A percentile compares a stretch with the other conserved stretches of the same genome.
Evolutionary conservation across 805 yeast species (phyloP).

Genomic region (Yamadazyma sp.): DNA sequence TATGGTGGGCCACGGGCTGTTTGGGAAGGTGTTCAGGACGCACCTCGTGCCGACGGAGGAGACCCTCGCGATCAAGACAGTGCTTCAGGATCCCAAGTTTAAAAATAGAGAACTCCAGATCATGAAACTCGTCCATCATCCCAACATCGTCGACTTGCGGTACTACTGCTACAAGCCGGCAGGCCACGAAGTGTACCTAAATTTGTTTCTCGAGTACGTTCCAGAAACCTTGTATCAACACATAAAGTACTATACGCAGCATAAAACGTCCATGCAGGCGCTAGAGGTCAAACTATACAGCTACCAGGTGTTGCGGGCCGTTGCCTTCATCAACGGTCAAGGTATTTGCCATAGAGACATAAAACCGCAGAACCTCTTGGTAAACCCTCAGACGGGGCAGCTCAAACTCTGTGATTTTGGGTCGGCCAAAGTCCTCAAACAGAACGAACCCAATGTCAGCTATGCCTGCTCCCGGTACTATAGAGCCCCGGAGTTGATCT

Average conservation of each 20-base stretch:
- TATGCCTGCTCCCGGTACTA: constrained; percentile 91
- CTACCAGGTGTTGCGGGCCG: constrained; percentile 71
- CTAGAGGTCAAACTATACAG: constrained; percentile 85
- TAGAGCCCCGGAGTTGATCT: constrained; percentile 84
- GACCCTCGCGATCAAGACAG: constrained; percentile 90
- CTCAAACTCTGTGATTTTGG: constrained; percentile 86
- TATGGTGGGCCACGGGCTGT: constrained; percentile 98
- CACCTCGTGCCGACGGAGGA: constrained; percentile 60
- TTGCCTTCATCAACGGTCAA: constrained; percentile 76
- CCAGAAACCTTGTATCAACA: constrained; percentile 95
- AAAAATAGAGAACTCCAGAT: constrained; percentile 93
- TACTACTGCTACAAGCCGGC: constrained; percentile 78
- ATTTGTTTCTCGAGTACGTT: constrained; percentile 84
- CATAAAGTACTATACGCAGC: constrained; percentile 74
- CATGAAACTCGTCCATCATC: constrained; percentile 85
- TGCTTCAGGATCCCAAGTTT: constrained; percentile 92
- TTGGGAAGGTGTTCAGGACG: constrained; percentile 93
- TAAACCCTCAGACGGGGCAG: constrained; percentile 64
- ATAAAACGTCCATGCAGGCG: constrained; percentile 77
- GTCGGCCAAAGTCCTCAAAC: constrained; percentile 86
- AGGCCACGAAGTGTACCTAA: constrained; percentile 82
- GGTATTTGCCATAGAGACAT: constrained; percentile 81
- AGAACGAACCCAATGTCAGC: constrained; percentile 70
- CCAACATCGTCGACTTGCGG: constrained; percentile 81
- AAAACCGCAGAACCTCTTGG: constrained; percentile 74